These are phyloP conservation scores for Stereocaulon alpinum DNA, from an alignment of 495 filamentous ascomycete species.

Conservation along the genomic window DNA sequence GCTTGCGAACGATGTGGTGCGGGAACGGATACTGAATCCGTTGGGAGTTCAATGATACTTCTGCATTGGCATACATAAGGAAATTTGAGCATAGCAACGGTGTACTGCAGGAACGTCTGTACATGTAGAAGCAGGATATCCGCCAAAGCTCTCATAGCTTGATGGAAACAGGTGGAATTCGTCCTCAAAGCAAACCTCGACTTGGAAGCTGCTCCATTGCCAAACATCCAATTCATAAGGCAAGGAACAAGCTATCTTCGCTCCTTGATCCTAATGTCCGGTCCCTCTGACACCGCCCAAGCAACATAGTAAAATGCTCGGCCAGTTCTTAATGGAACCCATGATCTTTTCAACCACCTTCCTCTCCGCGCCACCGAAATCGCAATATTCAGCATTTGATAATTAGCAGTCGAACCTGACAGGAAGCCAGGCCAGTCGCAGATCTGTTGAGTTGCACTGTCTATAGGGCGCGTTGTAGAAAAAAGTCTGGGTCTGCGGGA, in stretches of 20 bases:
- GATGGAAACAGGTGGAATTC: too few relatives aligned
- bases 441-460: conserved; percentile 74
- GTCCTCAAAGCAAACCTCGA: background rate
- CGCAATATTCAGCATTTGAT: conserved; percentile 59
- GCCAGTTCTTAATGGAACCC: conserved; percentile 86
- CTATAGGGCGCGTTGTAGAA: conserved; percentile 66
- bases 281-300: conserved; percentile 86
- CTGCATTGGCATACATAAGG: background rate
- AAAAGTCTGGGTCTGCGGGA: conserved; percentile 16
- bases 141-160: background rate
- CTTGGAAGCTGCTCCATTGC: background rate
- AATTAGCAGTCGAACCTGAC: conserved; percentile 45
- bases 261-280: conserved; percentile 40
- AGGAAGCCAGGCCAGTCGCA: conserved; percentile 56
- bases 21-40: conserved; percentile 62
- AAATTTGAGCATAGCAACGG: background rate
- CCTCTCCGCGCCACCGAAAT: conserved; percentile 76
- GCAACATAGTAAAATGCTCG: conserved; percentile 59
- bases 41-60: conserved; percentile 31
- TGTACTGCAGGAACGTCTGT: background rate
- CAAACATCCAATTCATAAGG: background rate
- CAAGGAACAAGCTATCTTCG: too few relatives aligned
- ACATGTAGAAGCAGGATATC: background rate
- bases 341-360: conserved; percentile 28
- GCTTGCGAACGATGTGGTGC: conserved; percentile 60